Conservation (phyloP, 352 stramenopile genomes). For the Globisporangium megalacanthum region DNA sequence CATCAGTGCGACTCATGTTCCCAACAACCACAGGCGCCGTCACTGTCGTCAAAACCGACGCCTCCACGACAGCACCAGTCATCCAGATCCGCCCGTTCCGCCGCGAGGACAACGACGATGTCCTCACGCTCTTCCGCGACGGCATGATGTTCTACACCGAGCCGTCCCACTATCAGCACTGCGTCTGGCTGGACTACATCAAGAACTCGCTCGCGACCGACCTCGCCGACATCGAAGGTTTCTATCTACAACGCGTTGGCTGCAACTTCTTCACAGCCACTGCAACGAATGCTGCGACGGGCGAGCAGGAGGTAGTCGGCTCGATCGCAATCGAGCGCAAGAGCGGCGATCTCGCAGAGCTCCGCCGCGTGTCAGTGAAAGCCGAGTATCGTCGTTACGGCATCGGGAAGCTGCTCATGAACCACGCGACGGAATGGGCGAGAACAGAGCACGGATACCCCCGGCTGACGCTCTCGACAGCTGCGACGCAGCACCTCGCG, state of each 20-base stretch:
- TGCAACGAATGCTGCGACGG: background rate
- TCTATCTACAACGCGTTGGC: slow-evolving; percentile 2
- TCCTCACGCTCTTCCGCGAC: slow-evolving; percentile 11
- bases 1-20: background rate
- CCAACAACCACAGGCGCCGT: background rate
- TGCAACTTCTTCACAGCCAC: slow-evolving; percentile 25
- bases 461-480: slow-evolving; percentile 6
- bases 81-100: slow-evolving; percentile 15
- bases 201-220: background rate
- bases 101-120: slow-evolving; percentile 1
- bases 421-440: slow-evolving; percentile 4
- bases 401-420: slow-evolving; percentile 7
- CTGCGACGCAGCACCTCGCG: slow-evolving; percentile 5
- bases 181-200: slow-evolving; percentile 9
- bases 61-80: background rate
- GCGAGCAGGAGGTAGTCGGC: slow-evolving; percentile 2
- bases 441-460: slow-evolving; percentile 1
- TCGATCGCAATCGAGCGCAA: too few relatives aligned
- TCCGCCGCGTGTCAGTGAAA: slow-evolving; percentile 10
- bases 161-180: background rate
- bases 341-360: slow-evolving; percentile 2
- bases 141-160: slow-evolving; percentile 15
- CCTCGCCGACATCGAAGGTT: slow-evolving; percentile 9
- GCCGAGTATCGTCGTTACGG: slow-evolving; percentile 8
- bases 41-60: background rate